Base-by-base conservation (phyloP, 2,329 filamentous ascomycete genomes). In the Ophiocordyceps unilateralis region DNA sequence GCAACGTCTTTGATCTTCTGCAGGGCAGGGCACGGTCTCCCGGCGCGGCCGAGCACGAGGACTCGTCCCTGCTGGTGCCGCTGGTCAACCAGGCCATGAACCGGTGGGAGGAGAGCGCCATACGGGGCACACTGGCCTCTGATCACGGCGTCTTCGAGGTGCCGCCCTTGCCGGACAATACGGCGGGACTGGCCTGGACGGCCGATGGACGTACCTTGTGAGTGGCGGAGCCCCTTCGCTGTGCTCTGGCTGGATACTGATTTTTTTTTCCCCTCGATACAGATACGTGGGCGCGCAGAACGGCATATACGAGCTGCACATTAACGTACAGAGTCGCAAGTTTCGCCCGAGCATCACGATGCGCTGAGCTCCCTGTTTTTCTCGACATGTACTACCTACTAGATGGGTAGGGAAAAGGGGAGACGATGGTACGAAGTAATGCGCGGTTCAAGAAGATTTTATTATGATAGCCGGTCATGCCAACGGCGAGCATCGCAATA, bases 281-380 rank as follows among this genome's bases (percentile, higher is more conserved):
- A 36, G 32, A 36, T 36, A 36, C 32, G 64, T 79, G 36, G 77
- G 72, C 19, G 72, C 76, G 28, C 78, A 84, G 54, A 77, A 83
- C 50, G 83, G 83, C 44, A 80, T 88, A 43, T 84, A 84, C 53
- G 81, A 87, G 60, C 76, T 84, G 51, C 71, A 69, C 28, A 69
- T 88, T 49, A 78, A 85, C 54, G 51, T 78, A 17, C 66, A 72
- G 41, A 68, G 64, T 44, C 68, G 83, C 46, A 82, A 76, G 57
- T 61, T 69, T 26, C 71, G 68, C 48, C 72, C 76, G 2, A 72
- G 69, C 48, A 60, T 76, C 48, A 63, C 64, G 38, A 61, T 74
- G 57, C 67, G 70, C 46, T 78, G 39, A 40, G 39, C 12, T 26
- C 24, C 24, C 24, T 26, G 9, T 5, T 26, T 9, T 26, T 26